These are phyloP conservation scores for Amauroascus niger DNA, from an alignment of 2,329 filamentous ascomycete species.

Conservation along the genomic window DNA sequence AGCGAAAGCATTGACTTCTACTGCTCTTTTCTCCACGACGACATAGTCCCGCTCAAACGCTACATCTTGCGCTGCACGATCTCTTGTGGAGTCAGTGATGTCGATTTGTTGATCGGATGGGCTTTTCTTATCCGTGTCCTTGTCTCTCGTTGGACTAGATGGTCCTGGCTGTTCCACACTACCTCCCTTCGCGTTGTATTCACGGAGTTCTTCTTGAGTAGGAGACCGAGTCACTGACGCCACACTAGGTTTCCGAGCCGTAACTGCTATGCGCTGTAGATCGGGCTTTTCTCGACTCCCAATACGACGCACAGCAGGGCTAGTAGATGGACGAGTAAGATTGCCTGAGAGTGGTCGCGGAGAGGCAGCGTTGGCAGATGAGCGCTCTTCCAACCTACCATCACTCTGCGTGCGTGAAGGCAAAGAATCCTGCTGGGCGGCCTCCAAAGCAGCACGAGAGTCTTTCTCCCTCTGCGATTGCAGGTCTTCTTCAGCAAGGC, in stretches of 20 bases:
- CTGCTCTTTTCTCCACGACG: constrained; percentile 84
- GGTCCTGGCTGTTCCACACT: constrained; percentile 36
- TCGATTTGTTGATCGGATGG: constrained; percentile 23
- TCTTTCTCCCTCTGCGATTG: constrained; percentile 10
- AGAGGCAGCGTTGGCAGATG: constrained; percentile 11
- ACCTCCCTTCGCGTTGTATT: constrained; percentile 47
- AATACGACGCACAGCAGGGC: constrained; percentile 24
- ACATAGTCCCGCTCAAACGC: constrained; percentile 92
- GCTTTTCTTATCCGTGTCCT: constrained; percentile 32
- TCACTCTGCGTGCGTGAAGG: background rate
- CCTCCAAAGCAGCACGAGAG: background rate
- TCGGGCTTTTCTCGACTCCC: constrained; percentile 30
- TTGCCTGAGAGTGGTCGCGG: constrained; percentile 24
- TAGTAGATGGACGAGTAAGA: constrained; percentile 22
- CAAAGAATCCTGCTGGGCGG: background rate
- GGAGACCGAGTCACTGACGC: constrained; percentile 35
- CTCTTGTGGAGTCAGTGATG: constrained; percentile 40
- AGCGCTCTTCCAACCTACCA: background rate
- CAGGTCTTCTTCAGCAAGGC: constrained; percentile 64
- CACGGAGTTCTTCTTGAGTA: constrained; percentile 31
- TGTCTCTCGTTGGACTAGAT: constrained; percentile 39
- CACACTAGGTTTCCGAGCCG: constrained; percentile 27
- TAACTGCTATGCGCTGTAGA: constrained; percentile 21
- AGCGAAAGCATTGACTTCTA: constrained; percentile 94
- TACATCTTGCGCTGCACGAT: constrained; percentile 71